Percentiles rank a stretch among this genome's conserved stretches.
phyloP scores from a whole-genome alignment of 306 rosid genomes.

The Trichosanthes cucumerina region DNA sequence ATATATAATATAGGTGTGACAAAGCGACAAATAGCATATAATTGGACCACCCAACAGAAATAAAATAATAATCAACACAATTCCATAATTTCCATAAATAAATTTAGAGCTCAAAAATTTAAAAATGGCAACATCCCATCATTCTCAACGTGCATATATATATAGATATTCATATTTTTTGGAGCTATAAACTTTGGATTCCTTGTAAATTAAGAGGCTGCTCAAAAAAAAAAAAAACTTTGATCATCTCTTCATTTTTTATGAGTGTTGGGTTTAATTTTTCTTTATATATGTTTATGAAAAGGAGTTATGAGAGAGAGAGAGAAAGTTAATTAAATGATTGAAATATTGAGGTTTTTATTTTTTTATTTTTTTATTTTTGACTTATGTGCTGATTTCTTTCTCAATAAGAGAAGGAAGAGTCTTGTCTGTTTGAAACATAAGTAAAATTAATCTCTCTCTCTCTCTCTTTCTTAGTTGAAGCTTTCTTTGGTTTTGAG shows the following conservation, averaged over 20 bases:
- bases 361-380: constrained; percentile 14
- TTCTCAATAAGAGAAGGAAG: constrained; percentile 16
- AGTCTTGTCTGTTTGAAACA: background rate
- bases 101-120: background rate
- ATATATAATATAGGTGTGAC: constrained; percentile 6
- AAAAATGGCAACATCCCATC: background rate
- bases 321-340: constrained; percentile 11
- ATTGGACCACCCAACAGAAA: constrained; percentile 25
- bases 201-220: constrained; percentile 1
- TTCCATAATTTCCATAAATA: background rate
- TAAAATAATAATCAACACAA: background rate
- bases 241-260: background rate
- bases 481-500: background rate
- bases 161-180: constrained; percentile 17
- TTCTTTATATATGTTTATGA: constrained; percentile 20
- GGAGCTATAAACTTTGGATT: constrained; percentile 19
- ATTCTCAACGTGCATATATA: background rate
- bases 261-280: background rate
- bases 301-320: constrained; percentile 3
- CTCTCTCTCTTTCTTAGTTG: background rate
- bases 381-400: constrained; percentile 43
- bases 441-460: background rate
- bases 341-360: constrained; percentile 35
- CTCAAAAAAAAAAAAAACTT: background rate
- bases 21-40: constrained; percentile 15